phyloP scores from a whole-genome alignment of 345 rosid species.

The Alliaria petiolata region DNA sequence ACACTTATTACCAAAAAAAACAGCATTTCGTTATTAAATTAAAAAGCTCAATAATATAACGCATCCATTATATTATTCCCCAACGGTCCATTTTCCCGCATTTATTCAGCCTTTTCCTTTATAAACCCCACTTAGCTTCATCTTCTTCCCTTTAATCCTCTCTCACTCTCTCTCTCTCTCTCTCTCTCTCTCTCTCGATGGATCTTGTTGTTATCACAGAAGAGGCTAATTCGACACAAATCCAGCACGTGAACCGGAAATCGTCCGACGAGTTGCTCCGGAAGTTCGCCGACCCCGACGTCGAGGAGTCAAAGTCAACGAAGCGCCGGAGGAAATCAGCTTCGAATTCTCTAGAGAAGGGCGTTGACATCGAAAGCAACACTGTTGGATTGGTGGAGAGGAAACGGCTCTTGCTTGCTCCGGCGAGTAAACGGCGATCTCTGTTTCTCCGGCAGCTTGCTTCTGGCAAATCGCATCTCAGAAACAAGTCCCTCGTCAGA shows the following conservation, averaged over 20 bases:
- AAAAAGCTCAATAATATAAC: background rate
- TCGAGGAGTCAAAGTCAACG: conserved; percentile 12
- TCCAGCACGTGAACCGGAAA: conserved; percentile 66
- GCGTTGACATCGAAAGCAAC: conserved; percentile 15
- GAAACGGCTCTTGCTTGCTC: conserved; percentile 58
- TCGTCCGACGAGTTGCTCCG: conserved; percentile 84
- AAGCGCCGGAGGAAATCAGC: conserved; percentile 38
- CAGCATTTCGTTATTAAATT: background rate
- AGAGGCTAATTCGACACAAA: conserved; percentile 8
- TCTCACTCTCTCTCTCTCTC: background rate
- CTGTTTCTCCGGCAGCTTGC: conserved; percentile 49
- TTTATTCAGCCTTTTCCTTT: background rate
- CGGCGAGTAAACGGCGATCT: conserved; percentile 38
- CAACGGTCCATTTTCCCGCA: conserved; percentile 64
- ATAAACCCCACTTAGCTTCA: conserved; percentile 11
- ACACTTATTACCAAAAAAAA: background rate
- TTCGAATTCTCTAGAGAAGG: conserved; percentile 12
- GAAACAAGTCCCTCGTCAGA: conserved; percentile 54
- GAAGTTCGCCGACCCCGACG: conserved; percentile 63
- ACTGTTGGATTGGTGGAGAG: conserved; percentile 43
- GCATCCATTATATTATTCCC: conserved; percentile 6
- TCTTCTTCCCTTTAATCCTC: background rate
- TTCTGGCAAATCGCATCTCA: conserved; percentile 47
- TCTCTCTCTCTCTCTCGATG: conserved; percentile 9
- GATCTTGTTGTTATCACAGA: conserved; percentile 21